Evolutionary conservation across 1,139 yeast genomes (phyloP), one percentile per base, ranked within the genome.

Genomic region (Saccharomyces hybrid): DNA sequence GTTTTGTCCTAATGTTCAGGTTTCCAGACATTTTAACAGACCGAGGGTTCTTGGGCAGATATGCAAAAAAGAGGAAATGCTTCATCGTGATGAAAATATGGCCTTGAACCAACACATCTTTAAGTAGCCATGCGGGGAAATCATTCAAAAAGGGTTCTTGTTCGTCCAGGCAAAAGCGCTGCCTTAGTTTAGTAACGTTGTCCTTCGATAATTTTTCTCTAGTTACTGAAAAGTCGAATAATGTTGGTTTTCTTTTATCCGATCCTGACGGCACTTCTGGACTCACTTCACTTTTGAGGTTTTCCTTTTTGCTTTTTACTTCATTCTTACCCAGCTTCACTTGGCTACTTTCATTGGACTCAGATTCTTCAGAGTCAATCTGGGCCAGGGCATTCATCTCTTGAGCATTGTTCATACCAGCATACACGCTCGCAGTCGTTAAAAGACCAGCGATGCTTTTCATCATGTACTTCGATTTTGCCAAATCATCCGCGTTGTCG

Each of bases 21-120:
- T 64, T 66, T 0, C 77, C 76, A 7, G 70, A 56, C 51, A 70
- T 52, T 8, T 65, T 57, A 4, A 66, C 60, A 32, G 63, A 60
- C 5, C 62, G 66, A 4, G 63, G 58, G 31, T 71, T 60, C 54
- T 78, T 78, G 0, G 97, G 96, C 13, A 91, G 70, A 62, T 83
- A 85, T 0, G 97, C 95, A 72, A 86, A 86, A 67, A 88, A 91
- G 50, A 89, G 73, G 6, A 91, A 70, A 59, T 82, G 80, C 13
- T 78, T 74, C 49, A 75, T 71, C 2, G 97, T 90, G 41, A 91
- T 70, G 63, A 87, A 87, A 14, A 89, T 69, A 62, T 87, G 91
- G 1, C 98, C 98, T 68, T 90, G 97, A 31, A 90, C 72, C 38
- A 91, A 73, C 0, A 91, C 95, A 63, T 88, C 96, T 57, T 84